A percentile compares a stretch with the other conserved stretches of the same genome.
phyloP scores from a whole-genome alignment of 2,329 filamentous ascomycete species.

The Elsinoe ampelina region DNA sequence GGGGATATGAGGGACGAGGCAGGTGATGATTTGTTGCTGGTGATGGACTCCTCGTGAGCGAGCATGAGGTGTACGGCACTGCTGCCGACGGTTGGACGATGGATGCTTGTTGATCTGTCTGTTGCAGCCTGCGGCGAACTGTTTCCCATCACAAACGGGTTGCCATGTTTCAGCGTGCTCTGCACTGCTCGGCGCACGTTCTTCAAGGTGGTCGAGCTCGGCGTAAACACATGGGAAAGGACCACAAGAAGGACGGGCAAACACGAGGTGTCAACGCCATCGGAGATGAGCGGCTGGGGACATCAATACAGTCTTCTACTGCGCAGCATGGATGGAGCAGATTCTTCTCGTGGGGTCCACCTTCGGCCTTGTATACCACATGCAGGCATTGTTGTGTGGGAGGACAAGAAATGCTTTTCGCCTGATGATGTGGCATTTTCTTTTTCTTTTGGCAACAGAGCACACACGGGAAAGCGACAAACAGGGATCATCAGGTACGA shows the following conservation, averaged over 20 bases:
- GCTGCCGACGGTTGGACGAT: background rate
- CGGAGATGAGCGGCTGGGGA: constrained; percentile 3
- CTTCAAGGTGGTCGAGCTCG: background rate
- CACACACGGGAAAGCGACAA: background rate
- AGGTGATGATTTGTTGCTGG: too few relatives aligned
- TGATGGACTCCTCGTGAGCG: too few relatives aligned
- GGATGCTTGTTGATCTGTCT: background rate
- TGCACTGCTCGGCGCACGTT: background rate
- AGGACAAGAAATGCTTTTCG: background rate
- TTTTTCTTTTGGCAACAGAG: background rate
- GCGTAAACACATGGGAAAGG: background rate
- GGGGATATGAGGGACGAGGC: too few relatives aligned
- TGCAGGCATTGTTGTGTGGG: background rate
- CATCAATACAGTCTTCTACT: background rate
- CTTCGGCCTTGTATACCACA: background rate
- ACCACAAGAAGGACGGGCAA: constrained; percentile 2
- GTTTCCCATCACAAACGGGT: constrained; percentile 6
- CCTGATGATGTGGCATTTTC: constrained; percentile 4
- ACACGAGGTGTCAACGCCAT: background rate
- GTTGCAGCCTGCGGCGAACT: background rate
- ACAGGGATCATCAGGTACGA: constrained; percentile 9
- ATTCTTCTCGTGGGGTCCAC: background rate
- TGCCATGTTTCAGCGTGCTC: constrained; percentile 5
- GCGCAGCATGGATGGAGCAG: background rate
- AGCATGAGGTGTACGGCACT: background rate